phyloP scores from a whole-genome alignment of 225 moss, liverwort and hornwort genomes.

The Bryum argenteum region DNA sequence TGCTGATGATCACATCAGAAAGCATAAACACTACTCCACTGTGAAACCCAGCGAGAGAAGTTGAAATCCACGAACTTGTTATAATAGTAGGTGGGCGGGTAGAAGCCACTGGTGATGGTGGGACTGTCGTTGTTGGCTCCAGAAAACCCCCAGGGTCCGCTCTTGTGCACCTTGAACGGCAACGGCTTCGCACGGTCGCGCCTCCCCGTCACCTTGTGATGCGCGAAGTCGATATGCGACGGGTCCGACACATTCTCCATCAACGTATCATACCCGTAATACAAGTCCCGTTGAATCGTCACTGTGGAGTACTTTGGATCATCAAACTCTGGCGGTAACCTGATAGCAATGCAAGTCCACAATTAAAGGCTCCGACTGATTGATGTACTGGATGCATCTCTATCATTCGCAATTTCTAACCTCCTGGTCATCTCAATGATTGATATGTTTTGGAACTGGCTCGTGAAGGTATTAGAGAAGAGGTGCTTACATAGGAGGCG shows the following conservation, averaged over 20 bases:
- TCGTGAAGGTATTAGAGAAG: background rate
- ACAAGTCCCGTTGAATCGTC: conserved; percentile 89
- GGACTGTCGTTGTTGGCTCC: conserved; percentile 77
- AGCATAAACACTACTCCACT: background rate
- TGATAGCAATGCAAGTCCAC: conserved; percentile 12
- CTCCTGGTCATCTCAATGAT: no score
- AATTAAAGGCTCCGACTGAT: background rate
- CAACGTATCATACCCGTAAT: conserved; percentile 82
- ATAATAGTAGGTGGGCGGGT: conserved; percentile 82
- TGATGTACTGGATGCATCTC: background rate
- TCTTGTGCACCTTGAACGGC: conserved; percentile 84
- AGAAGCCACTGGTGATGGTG: conserved; percentile 72
- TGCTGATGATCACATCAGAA: no score
- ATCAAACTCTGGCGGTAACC: conserved; percentile 83
- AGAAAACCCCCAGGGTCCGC: conserved; percentile 87
- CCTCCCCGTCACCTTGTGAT: conserved; percentile 87
- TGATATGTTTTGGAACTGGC: no score
- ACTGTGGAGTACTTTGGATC: conserved; percentile 85
- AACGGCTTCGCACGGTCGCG: conserved; percentile 89
- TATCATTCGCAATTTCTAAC: no score
- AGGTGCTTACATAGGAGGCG: conserved; percentile 61
- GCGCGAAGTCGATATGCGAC: conserved; percentile 87
- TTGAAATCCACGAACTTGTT: conserved; percentile 54
- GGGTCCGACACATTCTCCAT: conserved; percentile 97
- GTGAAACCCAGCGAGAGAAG: background rate